Evolutionary conservation across 2,329 filamentous ascomycete species (phyloP), one percentile per base, ranked within the genome.

Genomic region (Fusarium sp.): DNA sequence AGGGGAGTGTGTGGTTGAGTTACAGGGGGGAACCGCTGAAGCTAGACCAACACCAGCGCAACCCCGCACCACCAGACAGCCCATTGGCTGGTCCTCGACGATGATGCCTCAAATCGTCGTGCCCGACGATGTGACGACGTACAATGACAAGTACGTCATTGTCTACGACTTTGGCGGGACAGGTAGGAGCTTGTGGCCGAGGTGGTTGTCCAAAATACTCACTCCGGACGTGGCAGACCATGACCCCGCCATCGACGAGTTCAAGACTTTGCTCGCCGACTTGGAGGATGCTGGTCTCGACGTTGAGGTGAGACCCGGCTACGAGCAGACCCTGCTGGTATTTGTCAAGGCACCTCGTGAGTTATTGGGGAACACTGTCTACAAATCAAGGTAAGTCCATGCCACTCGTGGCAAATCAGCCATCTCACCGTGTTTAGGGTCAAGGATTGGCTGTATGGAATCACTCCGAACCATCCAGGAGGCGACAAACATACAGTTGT

Each of bases 401-500:
- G 2, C 1, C 3, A n/a, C 28, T 9, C 8, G 1, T 1, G 0
- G 8, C 7, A 7, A 2, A 15, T 7, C 18, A 6, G n/a, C 0
- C 12, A 8, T 30, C 3, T 1, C 7, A 23, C 23, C 23, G 23
- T 4, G 4, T 23, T 23, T 23, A 92, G 92, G 72, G 89, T 94
- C 34, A 91, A 90, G 71, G 92, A 94, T 77, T 94, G 91, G 91
- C 84, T 94, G 23, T 89, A 92, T 76, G 91, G 91, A 44, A 89
- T 94, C 66, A 87, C 88, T 44, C 85, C 90, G 47, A 85, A 86
- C 41, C 88, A 92, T 55, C 92, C 92, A 0, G 83, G 84, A 80
- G 66, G 84, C 84, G 70, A 84, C 83, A 78, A 82, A 78, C 58
- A 86, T 86, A 75, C 88, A 82, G 28, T 85, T 85, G 55, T 85